Percentiles rank a stretch among this genome's conserved stretches.
Conservation (phyloP, 169 alveolate genomes). For the Plasmodium vinckei region DNA sequence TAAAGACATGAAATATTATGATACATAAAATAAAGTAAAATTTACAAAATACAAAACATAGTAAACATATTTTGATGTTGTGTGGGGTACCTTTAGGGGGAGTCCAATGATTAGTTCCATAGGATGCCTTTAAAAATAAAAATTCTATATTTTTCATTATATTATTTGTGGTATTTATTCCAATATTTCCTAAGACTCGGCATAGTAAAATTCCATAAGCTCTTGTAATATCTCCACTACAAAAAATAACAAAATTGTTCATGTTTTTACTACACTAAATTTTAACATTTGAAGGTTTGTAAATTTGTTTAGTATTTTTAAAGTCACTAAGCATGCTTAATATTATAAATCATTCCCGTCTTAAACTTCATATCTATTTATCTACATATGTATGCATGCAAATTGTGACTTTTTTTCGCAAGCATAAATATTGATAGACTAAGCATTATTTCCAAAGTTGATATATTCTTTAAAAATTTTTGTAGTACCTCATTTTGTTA, state of each 20-base stretch:
- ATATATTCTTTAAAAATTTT: no score
- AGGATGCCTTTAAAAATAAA: slow-evolving; percentile 83
- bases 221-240: slow-evolving; percentile 11
- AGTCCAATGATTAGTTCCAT: slow-evolving; percentile 84
- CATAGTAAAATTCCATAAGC: slow-evolving; percentile 56
- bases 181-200: slow-evolving; percentile 12
- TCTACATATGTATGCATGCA: no score
- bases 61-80: not conserved
- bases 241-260: slow-evolving; percentile 5
- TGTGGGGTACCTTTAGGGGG: slow-evolving; percentile 83
- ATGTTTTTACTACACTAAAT: no score
- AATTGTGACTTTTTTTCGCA: no score
- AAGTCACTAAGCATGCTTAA: no score
- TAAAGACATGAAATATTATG: not conserved
- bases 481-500: no score
- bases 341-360: no score
- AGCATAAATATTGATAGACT: no score
- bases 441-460: no score
- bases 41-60: not conserved
- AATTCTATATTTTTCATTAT: slow-evolving; percentile 54
- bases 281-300: no score
- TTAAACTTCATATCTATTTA: no score
- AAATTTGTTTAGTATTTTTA: no score
- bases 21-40: not conserved
- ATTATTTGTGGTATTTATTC: not conserved